Conservation (phyloP, 495 filamentous ascomycete genomes). For the Talaromyces adpressus region DNA sequence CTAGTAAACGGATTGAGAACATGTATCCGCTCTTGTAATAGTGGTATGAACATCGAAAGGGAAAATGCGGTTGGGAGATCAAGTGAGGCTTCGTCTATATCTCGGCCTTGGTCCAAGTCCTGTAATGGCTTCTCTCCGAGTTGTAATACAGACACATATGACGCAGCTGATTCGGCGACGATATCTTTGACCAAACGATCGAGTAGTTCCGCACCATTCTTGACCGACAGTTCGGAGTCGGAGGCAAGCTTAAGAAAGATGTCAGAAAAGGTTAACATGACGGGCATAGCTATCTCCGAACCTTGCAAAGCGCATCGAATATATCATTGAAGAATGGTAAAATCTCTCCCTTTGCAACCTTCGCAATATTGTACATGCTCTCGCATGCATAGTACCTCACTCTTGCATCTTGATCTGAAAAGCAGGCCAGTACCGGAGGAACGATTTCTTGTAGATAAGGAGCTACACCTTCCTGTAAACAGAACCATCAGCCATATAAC, state of each 20-base stretch:
- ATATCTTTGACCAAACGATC: conserved; percentile 98
- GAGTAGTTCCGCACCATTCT: conserved; percentile 94
- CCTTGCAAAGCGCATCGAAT: conserved; percentile 95
- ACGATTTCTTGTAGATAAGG: conserved; percentile 89
- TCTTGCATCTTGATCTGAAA: conserved; percentile 94
- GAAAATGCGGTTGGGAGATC: conserved; percentile 86
- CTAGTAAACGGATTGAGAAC: conserved; percentile 92
- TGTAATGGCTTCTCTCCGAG: conserved; percentile 33
- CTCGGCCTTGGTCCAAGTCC: conserved; percentile 39
- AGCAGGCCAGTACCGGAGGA: conserved; percentile 96
- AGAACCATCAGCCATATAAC: neutral
- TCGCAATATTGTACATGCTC: conserved; percentile 99
- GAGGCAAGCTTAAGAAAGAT: conserved; percentile 66
- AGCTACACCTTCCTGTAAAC: conserved; percentile 69
- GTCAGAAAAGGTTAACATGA: conserved; percentile 11
- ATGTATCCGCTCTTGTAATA: conserved; percentile 87
- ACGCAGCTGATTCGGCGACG: conserved; percentile 90
- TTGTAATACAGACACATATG: conserved; percentile 86
- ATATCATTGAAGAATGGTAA: conserved; percentile 95
- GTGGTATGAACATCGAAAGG: conserved; percentile 80
- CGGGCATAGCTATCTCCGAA: conserved; percentile 29
- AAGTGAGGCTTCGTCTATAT: conserved; percentile 36
- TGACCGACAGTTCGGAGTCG: conserved; percentile 93
- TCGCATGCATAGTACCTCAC: conserved; percentile 99
- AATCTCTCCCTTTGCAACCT: conserved; percentile 97